A percentile compares a stretch with the other conserved stretches of the same genome.
phyloP scores from a whole-genome alignment of 495 filamentous ascomycete species.

The Penicillium longicatenatum region DNA sequence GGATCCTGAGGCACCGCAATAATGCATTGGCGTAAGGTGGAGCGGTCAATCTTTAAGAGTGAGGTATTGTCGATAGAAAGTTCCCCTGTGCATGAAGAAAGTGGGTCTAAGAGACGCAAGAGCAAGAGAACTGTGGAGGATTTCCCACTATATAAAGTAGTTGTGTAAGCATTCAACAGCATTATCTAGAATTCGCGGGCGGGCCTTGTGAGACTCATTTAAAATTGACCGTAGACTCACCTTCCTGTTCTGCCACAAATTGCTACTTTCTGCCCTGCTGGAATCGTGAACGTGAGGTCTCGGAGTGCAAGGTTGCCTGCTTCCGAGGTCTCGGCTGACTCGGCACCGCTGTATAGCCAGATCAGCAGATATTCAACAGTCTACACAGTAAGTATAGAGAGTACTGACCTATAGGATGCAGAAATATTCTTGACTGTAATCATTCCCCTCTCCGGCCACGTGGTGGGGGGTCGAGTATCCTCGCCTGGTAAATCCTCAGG shows the following conservation, averaged over 20 bases:
- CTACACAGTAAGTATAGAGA: not conserved
- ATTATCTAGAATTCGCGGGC: not conserved
- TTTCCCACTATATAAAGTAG: not conserved
- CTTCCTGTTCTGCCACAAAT: slow-evolving; percentile 1
- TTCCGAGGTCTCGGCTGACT: not conserved
- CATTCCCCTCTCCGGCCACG: not conserved
- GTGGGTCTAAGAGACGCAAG: not conserved
- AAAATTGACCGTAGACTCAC: too few relatives aligned
- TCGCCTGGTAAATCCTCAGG: not conserved
- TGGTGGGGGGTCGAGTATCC: not conserved
- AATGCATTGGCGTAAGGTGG: not conserved
- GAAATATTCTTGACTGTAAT: not conserved
- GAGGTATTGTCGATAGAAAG: not conserved
- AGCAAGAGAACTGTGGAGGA: not conserved
- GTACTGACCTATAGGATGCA: not conserved
- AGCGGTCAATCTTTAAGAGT: not conserved
- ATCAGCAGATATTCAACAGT: not conserved
- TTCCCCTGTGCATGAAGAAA: not conserved
- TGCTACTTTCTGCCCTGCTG: not conserved
- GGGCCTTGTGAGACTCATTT: too few relatives aligned
- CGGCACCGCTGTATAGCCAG: not conserved
- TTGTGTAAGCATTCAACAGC: not conserved
- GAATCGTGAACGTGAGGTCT: not conserved
- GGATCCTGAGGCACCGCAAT: slow-evolving; percentile 1
- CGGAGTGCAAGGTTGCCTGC: not conserved